These are phyloP conservation scores for Ganoderma boninense DNA, from an alignment of 1,284 basidiomycete genomes.

Conservation along the genomic window DNA sequence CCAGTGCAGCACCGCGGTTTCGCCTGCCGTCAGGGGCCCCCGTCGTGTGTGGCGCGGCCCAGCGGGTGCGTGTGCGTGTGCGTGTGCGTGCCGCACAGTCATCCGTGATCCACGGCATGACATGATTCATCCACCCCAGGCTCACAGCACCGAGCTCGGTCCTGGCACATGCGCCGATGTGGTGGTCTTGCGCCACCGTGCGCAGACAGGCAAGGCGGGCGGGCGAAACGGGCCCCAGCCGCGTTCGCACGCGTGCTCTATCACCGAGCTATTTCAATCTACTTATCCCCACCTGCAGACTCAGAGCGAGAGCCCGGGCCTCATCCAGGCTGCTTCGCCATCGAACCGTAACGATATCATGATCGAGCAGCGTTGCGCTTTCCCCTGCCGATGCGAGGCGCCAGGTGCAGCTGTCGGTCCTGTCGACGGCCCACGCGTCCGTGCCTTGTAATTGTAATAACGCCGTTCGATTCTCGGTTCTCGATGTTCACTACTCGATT, in stretches of 20 bases:
- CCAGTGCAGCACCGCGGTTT: neutral
- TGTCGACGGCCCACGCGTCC: neutral
- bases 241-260: slow-evolving; percentile 16
- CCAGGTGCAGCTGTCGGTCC: neutral
- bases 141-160: too few species aligned
- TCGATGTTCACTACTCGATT: neutral
- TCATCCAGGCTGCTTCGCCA: neutral
- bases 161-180: too few species aligned
- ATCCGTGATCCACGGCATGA: neutral
- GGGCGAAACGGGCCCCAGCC: slow-evolving; percentile 9
- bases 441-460: neutral
- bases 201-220: neutral
- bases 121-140: too few species aligned
- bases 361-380: neutral
- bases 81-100: neutral
- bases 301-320: neutral
- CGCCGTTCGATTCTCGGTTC: neutral
- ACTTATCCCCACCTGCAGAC: slow-evolving; percentile 1
- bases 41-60: neutral
- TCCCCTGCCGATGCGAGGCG: neutral
- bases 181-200: neutral
- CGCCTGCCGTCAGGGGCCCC: slow-evolving; percentile 8
- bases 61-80: neutral
- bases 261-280: slow-evolving; percentile 16
- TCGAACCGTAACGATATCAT: neutral